phyloP scores from a whole-genome alignment of 2,329 filamentous ascomycete species.

The Pseudogymnoascus sp. region DNA sequence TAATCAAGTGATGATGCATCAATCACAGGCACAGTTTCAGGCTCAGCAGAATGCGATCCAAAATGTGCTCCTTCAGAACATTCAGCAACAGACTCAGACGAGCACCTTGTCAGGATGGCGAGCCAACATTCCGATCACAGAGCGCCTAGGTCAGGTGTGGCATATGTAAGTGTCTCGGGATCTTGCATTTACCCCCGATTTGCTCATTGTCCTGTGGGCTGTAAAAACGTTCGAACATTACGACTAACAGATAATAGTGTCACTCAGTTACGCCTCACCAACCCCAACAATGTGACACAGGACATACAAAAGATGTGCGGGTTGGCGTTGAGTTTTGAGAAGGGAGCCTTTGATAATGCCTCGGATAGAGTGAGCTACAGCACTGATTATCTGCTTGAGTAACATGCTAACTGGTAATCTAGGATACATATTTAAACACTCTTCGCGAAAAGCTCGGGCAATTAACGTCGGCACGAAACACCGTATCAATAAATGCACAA shows the following conservation, averaged over 20 bases:
- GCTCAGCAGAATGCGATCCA: constrained; percentile 19
- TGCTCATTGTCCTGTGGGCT: not conserved
- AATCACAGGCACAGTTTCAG: constrained; percentile 3
- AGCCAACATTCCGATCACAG: constrained; percentile 18
- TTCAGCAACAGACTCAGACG: constrained; percentile 15
- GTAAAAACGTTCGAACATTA: not conserved
- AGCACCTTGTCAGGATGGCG: constrained; percentile 23
- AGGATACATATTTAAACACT: constrained; percentile 7
- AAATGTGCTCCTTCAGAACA: constrained; percentile 19
- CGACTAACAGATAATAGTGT: constrained; percentile 5
- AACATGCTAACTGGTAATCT: not conserved
- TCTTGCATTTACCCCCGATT: not conserved
- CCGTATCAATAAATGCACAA: constrained; percentile 35
- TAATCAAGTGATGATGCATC: constrained; percentile 16
- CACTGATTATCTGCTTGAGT: not conserved
- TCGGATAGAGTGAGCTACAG: constrained; percentile 6
- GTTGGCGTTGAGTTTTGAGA: constrained; percentile 10
- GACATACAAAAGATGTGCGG: constrained; percentile 8
- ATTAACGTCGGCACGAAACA: constrained; percentile 21
- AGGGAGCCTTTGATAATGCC: constrained; percentile 6
- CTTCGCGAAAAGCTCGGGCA: constrained; percentile 23
- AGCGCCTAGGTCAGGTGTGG: constrained; percentile 25
- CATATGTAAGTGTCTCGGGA: constrained; percentile 23
- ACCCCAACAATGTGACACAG: not conserved
- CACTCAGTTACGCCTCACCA: constrained; percentile 8